Evolutionary conservation across 1,139 yeast genomes (phyloP), one percentile per base, ranked within the genome.

Genomic region (Zygoascus meyerae): DNA sequence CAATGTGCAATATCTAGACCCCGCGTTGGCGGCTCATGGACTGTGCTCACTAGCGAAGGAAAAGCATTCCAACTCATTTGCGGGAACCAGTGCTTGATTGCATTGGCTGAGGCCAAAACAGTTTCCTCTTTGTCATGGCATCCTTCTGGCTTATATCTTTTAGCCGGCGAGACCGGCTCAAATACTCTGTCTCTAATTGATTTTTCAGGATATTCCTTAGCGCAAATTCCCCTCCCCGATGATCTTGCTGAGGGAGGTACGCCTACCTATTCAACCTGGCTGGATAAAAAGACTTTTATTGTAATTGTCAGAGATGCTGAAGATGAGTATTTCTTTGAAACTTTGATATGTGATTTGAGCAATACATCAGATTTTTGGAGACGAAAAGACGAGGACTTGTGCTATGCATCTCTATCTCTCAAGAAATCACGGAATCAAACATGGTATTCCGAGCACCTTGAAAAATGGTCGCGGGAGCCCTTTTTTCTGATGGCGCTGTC

Each of bases 361-460:
- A 2, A 9, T 17, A 31, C 8, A 8, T 11, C 16, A 6, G 12
- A 30, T 4, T 12, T 35, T 6, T 42, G 45, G 45, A 29, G 11
- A 5, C 26, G 15, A 14, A 35, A 18, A 15, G 40, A 35, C 2
- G 18, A 15, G 3, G 40, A 28, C 8, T 4, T 42, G 6, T 35
- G 45, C 39, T 31, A 18, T 21, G 35, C 34, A 29, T 42, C 45
- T 12, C n/a, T 16, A n/a, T 40, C 35, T n/a, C 30, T 42, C 12
- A 14, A 15, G 12, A 35, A 35, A 15, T 29, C 28, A 15, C n/a
- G 36, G 8, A 26, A 36, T 17, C 11, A 36, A n/a, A n/a, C 26
- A 2, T 40, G 45, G 40, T 42, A 26, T 16, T 16, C 30, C 16
- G n/a, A 21, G 5, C 16, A 15, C 14, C 29, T 42, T 11, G 31